phyloP scores from a whole-genome alignment of 495 filamentous ascomycete species.

The Letharia columbiana region DNA sequence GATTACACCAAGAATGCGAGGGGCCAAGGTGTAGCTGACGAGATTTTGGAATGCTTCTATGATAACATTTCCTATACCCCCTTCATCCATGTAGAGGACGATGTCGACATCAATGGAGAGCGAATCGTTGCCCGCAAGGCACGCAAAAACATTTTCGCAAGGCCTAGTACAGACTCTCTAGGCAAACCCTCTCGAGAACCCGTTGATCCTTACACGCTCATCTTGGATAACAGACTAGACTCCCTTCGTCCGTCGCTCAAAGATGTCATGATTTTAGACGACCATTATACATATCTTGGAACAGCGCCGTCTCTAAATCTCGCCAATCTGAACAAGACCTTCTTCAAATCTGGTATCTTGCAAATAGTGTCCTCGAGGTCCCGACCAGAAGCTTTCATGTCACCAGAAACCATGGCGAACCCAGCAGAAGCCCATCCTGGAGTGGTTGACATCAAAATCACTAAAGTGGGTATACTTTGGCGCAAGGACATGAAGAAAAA shows the following conservation, averaged over 20 bases:
- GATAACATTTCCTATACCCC: conserved; percentile 97
- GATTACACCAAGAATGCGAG: conserved; percentile 94
- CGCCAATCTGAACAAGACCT: conserved; percentile 69
- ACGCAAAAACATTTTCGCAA: conserved; percentile 60
- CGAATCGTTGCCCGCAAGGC: conserved; percentile 60
- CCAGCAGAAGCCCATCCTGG: conserved; percentile 83
- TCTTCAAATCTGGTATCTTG: conserved; percentile 80
- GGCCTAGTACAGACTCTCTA: conserved; percentile 56
- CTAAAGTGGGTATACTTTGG: conserved; percentile 93
- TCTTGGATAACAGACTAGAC: conserved; percentile 81
- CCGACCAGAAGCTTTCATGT: conserved; percentile 89
- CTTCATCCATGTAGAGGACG: conserved; percentile 94
- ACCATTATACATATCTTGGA: conserved; percentile 82
- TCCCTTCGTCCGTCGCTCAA: conserved; percentile 73
- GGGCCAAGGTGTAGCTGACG: conserved; percentile 81
- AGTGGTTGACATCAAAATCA: conserved; percentile 93
- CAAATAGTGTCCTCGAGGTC: conserved; percentile 92
- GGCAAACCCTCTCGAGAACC: conserved; percentile 66
- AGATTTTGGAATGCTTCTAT: conserved; percentile 92
- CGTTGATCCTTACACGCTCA: conserved; percentile 88
- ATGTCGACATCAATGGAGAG: conserved; percentile 70
- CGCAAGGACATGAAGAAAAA: conserved; percentile 93
- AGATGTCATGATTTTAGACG: conserved; percentile 85
- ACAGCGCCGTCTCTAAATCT: conserved; percentile 66
- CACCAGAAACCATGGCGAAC: conserved; percentile 70